These are phyloP conservation scores for Sclerotinia sclerotiorum DNA, from an alignment of 2,329 filamentous ascomycete genomes.

Conservation along the genomic window DNA sequence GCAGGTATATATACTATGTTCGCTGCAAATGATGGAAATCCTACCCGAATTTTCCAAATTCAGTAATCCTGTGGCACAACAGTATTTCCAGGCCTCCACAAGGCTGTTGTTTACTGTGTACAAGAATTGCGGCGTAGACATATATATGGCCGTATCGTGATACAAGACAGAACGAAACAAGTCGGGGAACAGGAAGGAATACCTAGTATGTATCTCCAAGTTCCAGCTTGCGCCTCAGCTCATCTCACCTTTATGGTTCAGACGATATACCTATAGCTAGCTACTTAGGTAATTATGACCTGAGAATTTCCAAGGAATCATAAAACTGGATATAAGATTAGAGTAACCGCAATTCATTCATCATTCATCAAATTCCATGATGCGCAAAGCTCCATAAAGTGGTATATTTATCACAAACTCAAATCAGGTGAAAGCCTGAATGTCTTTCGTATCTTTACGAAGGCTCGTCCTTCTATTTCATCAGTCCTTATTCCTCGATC, in stretches of 20 bases:
- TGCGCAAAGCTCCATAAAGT: neutral
- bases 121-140: neutral
- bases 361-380: conserved; percentile 3
- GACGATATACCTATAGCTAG: neutral
- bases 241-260: neutral
- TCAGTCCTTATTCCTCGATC: conserved; percentile 1
- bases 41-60: neutral
- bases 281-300: neutral
- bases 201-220: neutral
- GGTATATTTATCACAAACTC: neutral
- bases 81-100: neutral
- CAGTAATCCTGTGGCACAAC: neutral
- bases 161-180: conserved; percentile 2
- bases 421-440: neutral
- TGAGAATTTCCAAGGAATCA: neutral
- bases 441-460: neutral
- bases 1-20: neutral
- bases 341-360: neutral
- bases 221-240: conserved; percentile 9
- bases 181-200: neutral
- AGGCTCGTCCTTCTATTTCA: neutral
- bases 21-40: neutral
- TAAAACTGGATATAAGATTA: neutral
- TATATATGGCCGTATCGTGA: neutral
- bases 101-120: neutral